Base-by-base conservation (phyloP, 139 green algal genomes). In the Trebouxia sp. region DNA sequence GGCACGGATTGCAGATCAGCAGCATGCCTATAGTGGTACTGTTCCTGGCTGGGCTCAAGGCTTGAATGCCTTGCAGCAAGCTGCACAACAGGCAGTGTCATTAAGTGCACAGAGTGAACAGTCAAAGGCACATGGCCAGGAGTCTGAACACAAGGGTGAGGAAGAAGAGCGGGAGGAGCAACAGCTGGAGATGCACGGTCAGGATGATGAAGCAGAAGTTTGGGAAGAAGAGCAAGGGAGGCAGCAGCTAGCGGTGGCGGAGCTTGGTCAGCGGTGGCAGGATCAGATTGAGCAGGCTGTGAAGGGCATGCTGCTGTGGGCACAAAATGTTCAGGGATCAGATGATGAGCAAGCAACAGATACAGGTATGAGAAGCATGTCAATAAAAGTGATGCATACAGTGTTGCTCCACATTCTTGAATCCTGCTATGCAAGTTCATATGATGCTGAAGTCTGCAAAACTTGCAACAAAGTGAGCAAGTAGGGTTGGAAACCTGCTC, bases 231-330 rank as follows among this genome's bases (percentile, higher is more conserved):
- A n/a, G n/a, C n/a, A n/a, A n/a, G n/a, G n/a, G n/a, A n/a, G n/a
- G n/a, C n/a, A n/a, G n/a, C n/a, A n/a, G n/a, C n/a, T n/a, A n/a
- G n/a, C n/a, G n/a, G 8, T 66, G 55, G n/a, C 35, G 26, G 15
- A 1, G 35, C 32, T 72, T 14, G 20, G 62, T 14, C 62, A 72
- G 62, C 62, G 26, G 30, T 72, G 62, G 62, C 3, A 45, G 62
- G 77, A 72, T 76, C 55, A 80, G 80, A 39, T 79, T 48, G 89
- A 95, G 72, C 42, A 67, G 1, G 51, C 86, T 0, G 83, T 94
- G 3, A 75, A 80, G 15, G 35, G 70, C 8, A 77, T 90, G 42
- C 86, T 96, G 67, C 62, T 96, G 24, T 94, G 90, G 91, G 91
- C 90, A 20, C 92, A 96, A 79, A 72, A 30, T 12, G 35, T 55